phyloP scores from a whole-genome alignment of 2,329 filamentous ascomycete species.

The Venturia aucupariae region DNA sequence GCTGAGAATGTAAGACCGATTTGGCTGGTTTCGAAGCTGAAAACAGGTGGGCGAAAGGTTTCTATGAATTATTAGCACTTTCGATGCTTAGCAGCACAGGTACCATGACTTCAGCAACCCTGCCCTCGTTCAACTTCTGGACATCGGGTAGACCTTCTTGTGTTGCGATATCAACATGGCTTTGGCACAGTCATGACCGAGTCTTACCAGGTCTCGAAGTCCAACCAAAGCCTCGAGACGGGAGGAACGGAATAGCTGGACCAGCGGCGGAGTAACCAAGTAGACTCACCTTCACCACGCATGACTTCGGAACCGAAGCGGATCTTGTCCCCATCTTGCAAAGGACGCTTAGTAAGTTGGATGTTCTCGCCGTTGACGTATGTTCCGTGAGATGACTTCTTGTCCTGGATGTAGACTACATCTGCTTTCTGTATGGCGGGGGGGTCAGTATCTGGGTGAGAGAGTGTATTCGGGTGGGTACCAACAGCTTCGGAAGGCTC shows the following conservation, averaged over 20 bases:
- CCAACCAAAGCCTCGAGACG: not conserved
- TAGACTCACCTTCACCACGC: conserved; percentile 17
- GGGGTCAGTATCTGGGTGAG: conserved; percentile 4
- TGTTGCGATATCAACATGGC: too few species aligned
- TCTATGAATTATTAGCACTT: conserved; percentile 2
- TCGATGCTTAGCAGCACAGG: not conserved
- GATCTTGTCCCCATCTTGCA: conserved; percentile 26
- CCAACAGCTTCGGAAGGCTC: conserved; percentile 12
- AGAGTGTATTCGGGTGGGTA: not conserved
- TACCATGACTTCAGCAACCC: not conserved
- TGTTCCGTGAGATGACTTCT: conserved; percentile 54
- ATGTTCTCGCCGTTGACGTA: conserved; percentile 38
- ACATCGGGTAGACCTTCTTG: too few species aligned
- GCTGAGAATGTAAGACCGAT: not conserved
- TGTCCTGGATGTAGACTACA: conserved; percentile 42
- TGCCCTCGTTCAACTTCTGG: not conserved
- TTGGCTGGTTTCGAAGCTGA: not conserved
- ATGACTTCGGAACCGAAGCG: conserved; percentile 29
- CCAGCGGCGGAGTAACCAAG: not conserved
- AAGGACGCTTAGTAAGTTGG: conserved; percentile 18
- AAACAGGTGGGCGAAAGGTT: conserved; percentile 6
- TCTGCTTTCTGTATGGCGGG: not conserved
- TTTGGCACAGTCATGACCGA: too few species aligned
- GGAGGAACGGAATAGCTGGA: not conserved
- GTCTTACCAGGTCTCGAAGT: not conserved